Evolutionary conservation across 306 rosid species (phyloP).

Genomic region (Trifolium subterraneum): DNA sequence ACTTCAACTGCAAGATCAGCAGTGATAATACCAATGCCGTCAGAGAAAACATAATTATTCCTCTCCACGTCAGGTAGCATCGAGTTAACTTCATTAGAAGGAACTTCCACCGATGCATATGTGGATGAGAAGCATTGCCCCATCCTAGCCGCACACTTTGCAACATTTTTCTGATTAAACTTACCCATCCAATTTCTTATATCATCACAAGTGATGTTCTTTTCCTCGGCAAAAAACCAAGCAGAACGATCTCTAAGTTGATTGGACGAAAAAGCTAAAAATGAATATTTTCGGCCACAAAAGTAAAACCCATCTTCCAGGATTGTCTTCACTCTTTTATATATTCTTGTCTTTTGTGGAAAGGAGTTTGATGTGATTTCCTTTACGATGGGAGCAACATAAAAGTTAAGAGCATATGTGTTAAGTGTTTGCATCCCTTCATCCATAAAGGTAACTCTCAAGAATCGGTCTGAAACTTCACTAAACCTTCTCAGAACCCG

Average conservation of each 20-base stretch:
- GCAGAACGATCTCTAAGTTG: conserved; percentile 89
- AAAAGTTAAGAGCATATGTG: conserved; percentile 57
- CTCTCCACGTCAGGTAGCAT: conserved; percentile 61
- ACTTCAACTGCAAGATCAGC: conserved; percentile 84
- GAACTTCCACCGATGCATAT: conserved; percentile 84
- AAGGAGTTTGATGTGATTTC: conserved; percentile 61
- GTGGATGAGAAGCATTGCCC: conserved; percentile 92
- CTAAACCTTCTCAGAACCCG: conserved; percentile 76
- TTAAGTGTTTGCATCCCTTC: conserved; percentile 85
- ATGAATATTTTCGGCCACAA: conserved; percentile 72
- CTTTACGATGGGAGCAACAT: conserved; percentile 78
- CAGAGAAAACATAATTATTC: conserved; percentile 66
- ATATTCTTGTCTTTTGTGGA: conserved; percentile 65
- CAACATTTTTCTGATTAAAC: conserved; percentile 59
- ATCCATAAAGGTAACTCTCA: conserved; percentile 90
- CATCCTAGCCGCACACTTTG: conserved; percentile 93
- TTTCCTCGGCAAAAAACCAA: conserved; percentile 80
- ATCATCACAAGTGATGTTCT: conserved; percentile 14
- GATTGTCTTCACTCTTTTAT: conserved; percentile 61
- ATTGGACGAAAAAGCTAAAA: conserved; percentile 86
- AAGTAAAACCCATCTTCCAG: conserved; percentile 64
- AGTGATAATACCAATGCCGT: conserved; percentile 85
- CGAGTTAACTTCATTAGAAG: conserved; percentile 50
- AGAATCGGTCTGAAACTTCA: conserved; percentile 73
- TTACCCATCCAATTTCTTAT: conserved; percentile 77